Conservation (phyloP, 2,329 filamentous ascomycete genomes). For the Trichophyton equinum region DNA sequence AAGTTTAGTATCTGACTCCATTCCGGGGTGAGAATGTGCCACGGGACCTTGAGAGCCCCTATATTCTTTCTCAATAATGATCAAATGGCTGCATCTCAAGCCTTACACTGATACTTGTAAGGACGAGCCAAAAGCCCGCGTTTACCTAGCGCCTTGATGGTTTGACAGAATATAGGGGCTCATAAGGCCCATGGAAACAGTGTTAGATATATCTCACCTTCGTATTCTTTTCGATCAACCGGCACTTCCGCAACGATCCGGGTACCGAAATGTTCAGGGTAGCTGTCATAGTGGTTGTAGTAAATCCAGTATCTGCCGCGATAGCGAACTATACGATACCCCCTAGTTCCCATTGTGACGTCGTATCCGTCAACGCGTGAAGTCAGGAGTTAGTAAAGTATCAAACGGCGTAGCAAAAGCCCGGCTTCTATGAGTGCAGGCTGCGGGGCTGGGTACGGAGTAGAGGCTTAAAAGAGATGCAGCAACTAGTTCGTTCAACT, state of each 20-base stretch:
- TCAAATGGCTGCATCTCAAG: not conserved
- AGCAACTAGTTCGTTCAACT: no score
- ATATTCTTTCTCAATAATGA: not conserved
- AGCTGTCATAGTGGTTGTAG: constrained; percentile 4
- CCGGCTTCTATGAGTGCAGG: no score
- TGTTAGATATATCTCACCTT: not conserved
- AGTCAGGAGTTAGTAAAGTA: not conserved
- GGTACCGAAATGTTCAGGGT: not conserved
- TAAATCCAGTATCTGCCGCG: constrained; percentile 1
- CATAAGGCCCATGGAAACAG: not conserved
- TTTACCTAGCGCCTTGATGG: not conserved
- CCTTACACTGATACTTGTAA: not conserved
- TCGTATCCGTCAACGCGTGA: not conserved
- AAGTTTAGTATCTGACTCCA: not conserved
- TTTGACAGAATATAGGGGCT: not conserved
- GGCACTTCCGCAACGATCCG: not conserved
- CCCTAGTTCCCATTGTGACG: not conserved
- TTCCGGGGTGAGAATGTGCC: no score
- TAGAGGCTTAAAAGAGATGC: no score
- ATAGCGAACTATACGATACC: constrained; percentile 1
- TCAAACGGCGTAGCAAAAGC: no score
- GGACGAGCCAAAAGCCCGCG: not conserved
- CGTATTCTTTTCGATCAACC: not conserved
- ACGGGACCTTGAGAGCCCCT: not conserved
- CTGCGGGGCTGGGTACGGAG: no score